These are phyloP conservation scores for Russula virescens DNA, from an alignment of 768 basidiomycete genomes.

Conservation along the genomic window DNA sequence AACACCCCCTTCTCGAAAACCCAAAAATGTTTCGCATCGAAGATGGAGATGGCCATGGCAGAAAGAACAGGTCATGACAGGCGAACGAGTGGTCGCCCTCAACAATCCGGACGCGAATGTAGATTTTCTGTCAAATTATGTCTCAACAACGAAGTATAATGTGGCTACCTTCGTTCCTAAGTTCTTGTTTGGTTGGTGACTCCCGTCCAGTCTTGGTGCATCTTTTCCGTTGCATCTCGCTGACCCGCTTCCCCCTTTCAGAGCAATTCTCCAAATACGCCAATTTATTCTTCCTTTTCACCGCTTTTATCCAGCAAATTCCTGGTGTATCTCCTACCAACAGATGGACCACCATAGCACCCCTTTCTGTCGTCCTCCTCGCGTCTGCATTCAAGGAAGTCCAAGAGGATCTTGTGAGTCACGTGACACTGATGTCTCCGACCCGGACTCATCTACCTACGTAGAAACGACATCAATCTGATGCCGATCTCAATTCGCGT, in stretches of 20 bases:
- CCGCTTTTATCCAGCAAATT: slow-evolving; percentile 95
- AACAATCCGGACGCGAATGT: slow-evolving; percentile 66
- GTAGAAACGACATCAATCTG: slow-evolving; percentile 95
- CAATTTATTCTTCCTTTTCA: slow-evolving; percentile 98
- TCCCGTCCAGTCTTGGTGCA: slow-evolving; percentile 11
- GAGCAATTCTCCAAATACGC: slow-evolving; percentile 99
- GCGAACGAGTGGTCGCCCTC: slow-evolving; percentile 76
- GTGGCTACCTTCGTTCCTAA: slow-evolving; percentile 82
- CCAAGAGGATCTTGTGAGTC: slow-evolving; percentile 85
- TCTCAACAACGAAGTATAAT: slow-evolving; percentile 96
- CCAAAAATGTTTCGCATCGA: slow-evolving; percentile 27
- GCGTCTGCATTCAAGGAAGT: slow-evolving; percentile 95
- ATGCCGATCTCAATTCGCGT: slow-evolving; percentile 85
- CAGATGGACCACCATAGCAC: slow-evolving; percentile 88
- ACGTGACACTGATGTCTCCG: background rate
- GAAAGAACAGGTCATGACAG: slow-evolving; percentile 55
- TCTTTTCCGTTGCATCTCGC: background rate
- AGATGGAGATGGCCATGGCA: slow-evolving; percentile 85
- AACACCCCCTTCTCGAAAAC: background rate
- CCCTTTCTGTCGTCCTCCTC: slow-evolving; percentile 80
- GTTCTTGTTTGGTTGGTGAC: slow-evolving; percentile 73
- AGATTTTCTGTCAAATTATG: slow-evolving; percentile 73
- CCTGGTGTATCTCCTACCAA: slow-evolving; percentile 97
- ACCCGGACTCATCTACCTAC: background rate
- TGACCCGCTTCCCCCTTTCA: slow-evolving; percentile 31